Base-by-base conservation (phyloP, 805 yeast species). In the Candida ipomoeae region DNA sequence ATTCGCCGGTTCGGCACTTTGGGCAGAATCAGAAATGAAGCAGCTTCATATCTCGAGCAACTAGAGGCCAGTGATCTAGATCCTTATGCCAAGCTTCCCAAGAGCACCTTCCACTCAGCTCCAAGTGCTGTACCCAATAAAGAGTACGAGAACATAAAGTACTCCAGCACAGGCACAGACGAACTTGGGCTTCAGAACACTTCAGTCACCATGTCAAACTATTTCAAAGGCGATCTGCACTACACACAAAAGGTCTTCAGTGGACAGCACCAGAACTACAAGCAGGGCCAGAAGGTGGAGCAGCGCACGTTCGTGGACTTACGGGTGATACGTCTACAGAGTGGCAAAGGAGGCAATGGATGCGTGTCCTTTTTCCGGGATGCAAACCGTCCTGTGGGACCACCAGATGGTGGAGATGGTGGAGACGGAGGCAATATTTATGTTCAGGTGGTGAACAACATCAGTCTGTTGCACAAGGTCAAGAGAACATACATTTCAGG, bases 381-480 rank as follows among this genome's bases (percentile, higher is more conserved):
- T 57, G 87, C 96, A 3, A 88, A 90, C 38, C 70, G 88, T 40
- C 77, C 96, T 0, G 77, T 78, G 17, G 99, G 99, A 0, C 98
- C 99, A 0, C 96, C 99, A 0, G 96, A 91, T 66, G 99, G 99
- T n/a, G 99, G 99, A 8, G 97, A 94, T 69, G 99, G 99, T 31
- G 99, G 98, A 4, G 71, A 76, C 53, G 99, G 99, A 20, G 99
- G 99, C 2, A 77, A 84, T 48, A 78, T 94, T 2, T 92, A 85
- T 63, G 81, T 94, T 2, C 88, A 85, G 62, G 96, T 96, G 2
- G 83, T 84, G 1, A 81, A 81, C 45, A 87, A 87, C 20, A 59
- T 87, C 40, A 79, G 83, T 35, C 84, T 94, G 3, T 67, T 94
- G 51, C 89, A 89, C 58, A 82, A 82, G 52, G 60, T 92, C 29